phyloP scores from a whole-genome alignment of 2,329 filamentous ascomycete species.

The Colletotrichum kahawae region DNA sequence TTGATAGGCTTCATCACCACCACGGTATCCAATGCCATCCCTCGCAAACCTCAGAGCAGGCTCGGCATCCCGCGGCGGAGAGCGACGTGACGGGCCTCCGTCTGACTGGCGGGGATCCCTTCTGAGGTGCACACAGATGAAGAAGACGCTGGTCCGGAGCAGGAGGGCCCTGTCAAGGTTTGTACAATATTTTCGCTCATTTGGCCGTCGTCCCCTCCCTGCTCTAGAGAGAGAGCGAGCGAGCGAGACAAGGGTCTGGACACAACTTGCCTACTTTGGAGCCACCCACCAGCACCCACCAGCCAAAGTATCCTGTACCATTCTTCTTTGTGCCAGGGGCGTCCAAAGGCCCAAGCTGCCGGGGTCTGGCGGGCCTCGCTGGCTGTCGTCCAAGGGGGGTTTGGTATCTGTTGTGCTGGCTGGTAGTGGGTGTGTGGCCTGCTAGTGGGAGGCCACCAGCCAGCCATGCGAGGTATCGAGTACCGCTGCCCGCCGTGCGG shows the following conservation, averaged over 20 bases:
- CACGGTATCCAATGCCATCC: neutral
- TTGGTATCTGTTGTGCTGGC: neutral
- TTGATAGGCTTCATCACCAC: neutral
- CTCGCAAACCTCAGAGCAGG: neutral
- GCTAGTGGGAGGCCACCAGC: conserved; percentile 3
- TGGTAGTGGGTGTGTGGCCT: neutral
- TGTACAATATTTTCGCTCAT: neutral
- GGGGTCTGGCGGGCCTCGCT: neutral
- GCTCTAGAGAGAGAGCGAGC: neutral
- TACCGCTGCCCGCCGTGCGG: neutral
- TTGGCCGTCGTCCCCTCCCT: neutral
- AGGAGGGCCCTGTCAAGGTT: neutral
- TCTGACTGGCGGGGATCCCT: neutral
- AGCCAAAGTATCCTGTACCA: neutral
- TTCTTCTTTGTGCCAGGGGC: neutral
- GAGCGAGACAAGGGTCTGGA: conserved; percentile 1
- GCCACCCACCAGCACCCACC: neutral
- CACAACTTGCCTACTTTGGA: neutral
- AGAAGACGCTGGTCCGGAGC: neutral
- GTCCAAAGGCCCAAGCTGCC: neutral
- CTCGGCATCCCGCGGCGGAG: conserved; percentile 1
- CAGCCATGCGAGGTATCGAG: neutral
- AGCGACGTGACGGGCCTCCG: neutral
- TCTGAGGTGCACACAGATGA: neutral
- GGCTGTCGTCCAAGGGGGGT: neutral